These are phyloP conservation scores for Pleurotus cornucopiae DNA, from an alignment of 768 basidiomycete genomes.

Conservation along the genomic window DNA sequence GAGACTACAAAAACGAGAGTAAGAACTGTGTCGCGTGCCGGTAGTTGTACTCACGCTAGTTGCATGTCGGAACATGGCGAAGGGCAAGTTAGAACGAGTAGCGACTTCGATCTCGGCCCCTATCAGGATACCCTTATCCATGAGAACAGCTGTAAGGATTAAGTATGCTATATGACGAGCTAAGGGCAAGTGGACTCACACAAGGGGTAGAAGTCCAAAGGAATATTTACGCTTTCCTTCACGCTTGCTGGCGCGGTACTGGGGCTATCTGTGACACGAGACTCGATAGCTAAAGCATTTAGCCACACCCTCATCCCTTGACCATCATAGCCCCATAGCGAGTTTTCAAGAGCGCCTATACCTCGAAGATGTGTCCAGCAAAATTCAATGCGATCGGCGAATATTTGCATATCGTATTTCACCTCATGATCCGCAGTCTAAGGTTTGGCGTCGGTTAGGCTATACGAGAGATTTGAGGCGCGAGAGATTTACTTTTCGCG, in stretches of 20 bases:
- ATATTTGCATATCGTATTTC: constrained; percentile 95
- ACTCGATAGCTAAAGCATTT: constrained; percentile 89
- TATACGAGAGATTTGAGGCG: not conserved
- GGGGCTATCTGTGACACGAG: constrained; percentile 33
- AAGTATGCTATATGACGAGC: constrained; percentile 7
- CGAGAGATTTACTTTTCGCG: constrained; percentile 63
- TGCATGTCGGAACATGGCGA: constrained; percentile 87
- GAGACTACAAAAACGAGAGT: constrained; percentile 50
- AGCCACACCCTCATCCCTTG: constrained; percentile 89
- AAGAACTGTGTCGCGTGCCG: constrained; percentile 1
- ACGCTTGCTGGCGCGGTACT: constrained; percentile 44
- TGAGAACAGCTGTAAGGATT: constrained; percentile 71
- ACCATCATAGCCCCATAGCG: constrained; percentile 96
- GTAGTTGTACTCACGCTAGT: constrained; percentile 63
- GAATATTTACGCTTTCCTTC: constrained; percentile 90
- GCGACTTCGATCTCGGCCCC: constrained; percentile 89
- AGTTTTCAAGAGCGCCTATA: constrained; percentile 91
- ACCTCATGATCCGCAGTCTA: constrained; percentile 85
- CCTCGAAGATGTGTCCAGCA: constrained; percentile 98
- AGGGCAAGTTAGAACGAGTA: constrained; percentile 70
- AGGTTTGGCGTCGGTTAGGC: not conserved
- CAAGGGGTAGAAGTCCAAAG: constrained; percentile 91
- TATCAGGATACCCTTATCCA: constrained; percentile 99
- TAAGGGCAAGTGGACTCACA: constrained; percentile 49
- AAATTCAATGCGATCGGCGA: constrained; percentile 95